A percentile compares a stretch with the other conserved stretches of the same genome.
Evolutionary conservation across 176 grass and related monocot species (phyloP).

Genomic region (Aechmea fasciata): DNA sequence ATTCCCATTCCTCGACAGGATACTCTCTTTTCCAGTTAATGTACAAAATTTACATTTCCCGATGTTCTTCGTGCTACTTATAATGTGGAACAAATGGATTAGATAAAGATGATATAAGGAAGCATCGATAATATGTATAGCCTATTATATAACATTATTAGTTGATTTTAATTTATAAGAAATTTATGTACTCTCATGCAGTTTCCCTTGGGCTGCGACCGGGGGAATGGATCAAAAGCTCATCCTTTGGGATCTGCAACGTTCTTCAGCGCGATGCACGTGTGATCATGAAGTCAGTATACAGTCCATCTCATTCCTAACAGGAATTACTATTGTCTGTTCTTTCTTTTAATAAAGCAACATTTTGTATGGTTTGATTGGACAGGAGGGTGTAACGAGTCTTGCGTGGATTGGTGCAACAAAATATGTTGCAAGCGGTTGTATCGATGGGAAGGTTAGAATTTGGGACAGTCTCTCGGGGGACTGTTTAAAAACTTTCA

Average conservation of each 20-base stretch:
- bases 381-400: slow-evolving; percentile 59
- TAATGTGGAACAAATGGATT: not conserved
- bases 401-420: slow-evolving; percentile 56
- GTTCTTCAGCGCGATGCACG: slow-evolving; percentile 43
- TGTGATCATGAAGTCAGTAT: slow-evolving; percentile 58
- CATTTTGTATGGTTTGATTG: not conserved
- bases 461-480: slow-evolving; percentile 86
- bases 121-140: no score
- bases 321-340: not conserved
- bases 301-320: not conserved
- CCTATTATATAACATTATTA: not conserved
- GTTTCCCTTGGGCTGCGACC: slow-evolving; percentile 56
- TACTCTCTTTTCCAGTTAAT: not conserved
- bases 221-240: slow-evolving; percentile 76
- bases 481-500: slow-evolving; percentile 35
- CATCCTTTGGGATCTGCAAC: slow-evolving; percentile 67
- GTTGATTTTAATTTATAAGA: not conserved
- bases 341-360: not conserved
- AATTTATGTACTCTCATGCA: slow-evolving; percentile 7
- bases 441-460: slow-evolving; percentile 59
- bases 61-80: not conserved
- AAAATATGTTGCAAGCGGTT: slow-evolving; percentile 63
- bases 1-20: not conserved
- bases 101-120: not conserved
- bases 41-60: not conserved